These are phyloP conservation scores for Porodaedalea pini DNA, from an alignment of 1,284 basidiomycete species.

Conservation along the genomic window DNA sequence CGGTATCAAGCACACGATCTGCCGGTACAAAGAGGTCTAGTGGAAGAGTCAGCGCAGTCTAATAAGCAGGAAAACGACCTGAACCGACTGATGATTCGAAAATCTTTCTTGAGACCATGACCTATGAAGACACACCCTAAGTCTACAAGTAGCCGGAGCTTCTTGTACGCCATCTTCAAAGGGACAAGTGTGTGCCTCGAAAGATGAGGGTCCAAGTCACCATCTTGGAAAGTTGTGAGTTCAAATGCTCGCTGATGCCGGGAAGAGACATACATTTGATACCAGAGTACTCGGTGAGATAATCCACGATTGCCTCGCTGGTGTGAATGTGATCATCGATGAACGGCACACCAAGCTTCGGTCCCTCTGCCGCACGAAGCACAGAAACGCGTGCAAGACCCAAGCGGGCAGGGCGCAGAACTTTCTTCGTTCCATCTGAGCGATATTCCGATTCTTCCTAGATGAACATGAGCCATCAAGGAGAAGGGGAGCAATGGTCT, in stretches of 20 bases:
- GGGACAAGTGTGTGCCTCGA: slow-evolving; percentile 91
- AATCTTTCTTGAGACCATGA: slow-evolving; percentile 98
- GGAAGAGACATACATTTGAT: slow-evolving; percentile 67
- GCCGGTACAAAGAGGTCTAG: slow-evolving; percentile 94
- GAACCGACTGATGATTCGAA: slow-evolving; percentile 93
- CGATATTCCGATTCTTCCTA: slow-evolving; percentile 94
- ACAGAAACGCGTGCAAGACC: slow-evolving; percentile 95
- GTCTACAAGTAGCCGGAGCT: slow-evolving; percentile 91
- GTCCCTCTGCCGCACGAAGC: slow-evolving; percentile 74
- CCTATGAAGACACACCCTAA: slow-evolving; percentile 96
- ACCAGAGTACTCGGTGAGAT: slow-evolving; percentile 95
- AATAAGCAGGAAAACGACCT: neutral
- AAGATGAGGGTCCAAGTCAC: slow-evolving; percentile 84
- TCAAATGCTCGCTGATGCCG: neutral
- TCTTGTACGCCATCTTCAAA: slow-evolving; percentile 96
- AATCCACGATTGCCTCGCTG: slow-evolving; percentile 92
- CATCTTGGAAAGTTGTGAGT: slow-evolving; percentile 47
- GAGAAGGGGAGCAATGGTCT: neutral
- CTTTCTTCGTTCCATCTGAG: slow-evolving; percentile 91
- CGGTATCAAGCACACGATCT: slow-evolving; percentile 94
- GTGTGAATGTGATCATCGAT: slow-evolving; percentile 99
- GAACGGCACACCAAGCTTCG: slow-evolving; percentile 80
- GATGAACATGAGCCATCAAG: neutral
- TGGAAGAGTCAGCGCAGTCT: neutral
- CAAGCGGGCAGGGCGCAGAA: slow-evolving; percentile 86